phyloP scores from a whole-genome alignment of 495 filamentous ascomycete genomes.

The Staphylotrichum tortipilum region DNA sequence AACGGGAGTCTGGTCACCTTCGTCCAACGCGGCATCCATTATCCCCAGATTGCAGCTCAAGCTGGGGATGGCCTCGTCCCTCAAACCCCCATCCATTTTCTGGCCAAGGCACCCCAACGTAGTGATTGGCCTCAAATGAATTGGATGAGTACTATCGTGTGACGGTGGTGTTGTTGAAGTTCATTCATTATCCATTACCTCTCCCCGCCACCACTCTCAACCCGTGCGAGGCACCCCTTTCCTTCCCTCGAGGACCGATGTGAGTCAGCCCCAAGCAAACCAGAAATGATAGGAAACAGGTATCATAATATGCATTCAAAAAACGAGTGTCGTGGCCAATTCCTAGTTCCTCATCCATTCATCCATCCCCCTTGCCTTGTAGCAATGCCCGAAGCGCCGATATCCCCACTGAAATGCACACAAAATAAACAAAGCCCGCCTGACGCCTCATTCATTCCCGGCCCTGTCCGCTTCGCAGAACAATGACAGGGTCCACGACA shows the following conservation, averaged over 20 bases:
- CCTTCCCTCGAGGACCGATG: background rate
- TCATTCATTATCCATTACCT: too few relatives aligned
- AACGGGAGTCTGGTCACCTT: too few relatives aligned
- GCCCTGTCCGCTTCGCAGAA: background rate
- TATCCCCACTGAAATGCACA: background rate
- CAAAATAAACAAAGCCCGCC: conserved; percentile 1
- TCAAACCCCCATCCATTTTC: too few relatives aligned
- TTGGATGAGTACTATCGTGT: too few relatives aligned
- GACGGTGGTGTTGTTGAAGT: too few relatives aligned
- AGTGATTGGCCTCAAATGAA: too few relatives aligned
- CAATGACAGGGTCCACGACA: background rate
- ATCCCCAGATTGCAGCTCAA: too few relatives aligned
- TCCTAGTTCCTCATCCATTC: background rate
- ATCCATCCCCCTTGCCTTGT: background rate
- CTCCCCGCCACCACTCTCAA: too few relatives aligned
- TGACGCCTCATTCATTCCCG: background rate
- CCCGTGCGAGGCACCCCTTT: too few relatives aligned
- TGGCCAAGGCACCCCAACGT: too few relatives aligned
- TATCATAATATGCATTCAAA: conserved; percentile 6
- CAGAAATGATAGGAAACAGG: background rate
- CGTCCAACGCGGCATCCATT: too few relatives aligned
- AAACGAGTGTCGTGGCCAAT: background rate
- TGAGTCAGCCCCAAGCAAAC: background rate
- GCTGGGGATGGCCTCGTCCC: too few relatives aligned
- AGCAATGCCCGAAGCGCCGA: conserved; percentile 1